Base-by-base conservation (phyloP, 2,329 filamentous ascomycete genomes). In the Aurifilum marmelostoma region DNA sequence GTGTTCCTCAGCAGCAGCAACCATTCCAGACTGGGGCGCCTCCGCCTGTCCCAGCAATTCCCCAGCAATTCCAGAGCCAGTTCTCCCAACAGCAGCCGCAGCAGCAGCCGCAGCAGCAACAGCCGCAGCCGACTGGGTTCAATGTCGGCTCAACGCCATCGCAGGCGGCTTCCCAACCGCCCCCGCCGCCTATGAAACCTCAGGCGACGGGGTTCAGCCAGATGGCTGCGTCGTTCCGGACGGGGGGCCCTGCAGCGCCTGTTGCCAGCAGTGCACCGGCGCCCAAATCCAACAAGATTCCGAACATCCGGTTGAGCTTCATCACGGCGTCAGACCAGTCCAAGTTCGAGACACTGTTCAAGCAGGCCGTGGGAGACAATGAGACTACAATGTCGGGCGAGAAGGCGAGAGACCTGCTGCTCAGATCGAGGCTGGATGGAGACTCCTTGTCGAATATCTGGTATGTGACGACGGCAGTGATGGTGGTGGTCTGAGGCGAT, bases 321-420 rank as follows among this genome's bases (percentile, higher is more conserved):
- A 97, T 99, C 76, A 97, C 95, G 2, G 94, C 93, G 34, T 89
- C 91, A 76, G 96, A 99, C 77, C 96, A 99, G 80, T 88, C 93
- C 76, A 97, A 97, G 82, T 99, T 99, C 75, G 96, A 99, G 83
- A 96, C 96, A 68, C 83, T 99, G 56, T 99, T 99, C 85, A 97
- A 96, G 82, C 97, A 94, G 67, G 95, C 96, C 18, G 93, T 95
- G 47, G 93, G 94, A 43, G 91, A 94, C 73, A 88, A 87, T 69
- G 91, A 94, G 75, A 92, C 91, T 74, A 95, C 94, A 66, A 89
- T 99, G 84, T 93, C 94, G 62, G 96, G 92, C 66, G 95, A 98
- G 72, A 97, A 97, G 81, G 95, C 95, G 34, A 91, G 92, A 75
- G 95, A 98, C 79, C 83, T 99, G 58, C 84, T 99, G 69, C 77